phyloP scores from a whole-genome alignment of 148 eudicot genomes.

The Rheum nobile region DNA sequence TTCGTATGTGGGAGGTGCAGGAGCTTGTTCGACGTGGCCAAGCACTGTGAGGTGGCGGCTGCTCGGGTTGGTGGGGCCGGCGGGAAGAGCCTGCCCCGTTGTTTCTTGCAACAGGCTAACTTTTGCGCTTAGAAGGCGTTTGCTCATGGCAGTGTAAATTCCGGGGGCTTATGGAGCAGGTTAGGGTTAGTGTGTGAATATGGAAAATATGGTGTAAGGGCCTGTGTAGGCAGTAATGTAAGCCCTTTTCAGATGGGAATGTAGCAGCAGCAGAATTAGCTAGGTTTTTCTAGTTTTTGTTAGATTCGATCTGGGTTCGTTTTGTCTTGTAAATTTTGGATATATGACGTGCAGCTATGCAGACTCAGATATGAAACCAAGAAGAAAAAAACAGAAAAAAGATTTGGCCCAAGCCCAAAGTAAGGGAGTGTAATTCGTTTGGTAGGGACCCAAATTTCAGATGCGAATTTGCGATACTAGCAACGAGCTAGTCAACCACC shows the following conservation, averaged over 20 bases:
- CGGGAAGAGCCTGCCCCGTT: constrained; percentile 19
- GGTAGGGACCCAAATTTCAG: no score
- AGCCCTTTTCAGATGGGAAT: not conserved
- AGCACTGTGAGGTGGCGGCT: not conserved
- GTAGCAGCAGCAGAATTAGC: not conserved
- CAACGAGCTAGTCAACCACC: no score
- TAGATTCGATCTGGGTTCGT: not conserved
- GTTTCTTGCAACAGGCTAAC: constrained; percentile 15
- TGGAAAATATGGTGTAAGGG: not conserved
- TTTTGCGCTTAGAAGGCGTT: not conserved
- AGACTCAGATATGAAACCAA: not conserved
- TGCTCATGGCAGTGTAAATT: not conserved
- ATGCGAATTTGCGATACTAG: no score
- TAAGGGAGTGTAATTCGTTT: no score
- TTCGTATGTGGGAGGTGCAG: constrained; percentile 46
- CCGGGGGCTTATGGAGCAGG: not conserved
- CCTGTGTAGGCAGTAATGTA: not conserved
- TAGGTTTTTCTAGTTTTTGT: not conserved
- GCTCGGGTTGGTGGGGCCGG: constrained; percentile 6
- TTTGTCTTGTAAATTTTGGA: not conserved
- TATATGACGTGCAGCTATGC: not conserved
- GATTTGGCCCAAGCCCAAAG: no score
- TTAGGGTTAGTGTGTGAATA: not conserved
- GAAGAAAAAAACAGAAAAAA: not conserved
- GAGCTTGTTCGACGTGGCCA: constrained; percentile 7